These are phyloP conservation scores for Harringtonia aguacate DNA, from an alignment of 2,329 filamentous ascomycete species.

Conservation along the genomic window DNA sequence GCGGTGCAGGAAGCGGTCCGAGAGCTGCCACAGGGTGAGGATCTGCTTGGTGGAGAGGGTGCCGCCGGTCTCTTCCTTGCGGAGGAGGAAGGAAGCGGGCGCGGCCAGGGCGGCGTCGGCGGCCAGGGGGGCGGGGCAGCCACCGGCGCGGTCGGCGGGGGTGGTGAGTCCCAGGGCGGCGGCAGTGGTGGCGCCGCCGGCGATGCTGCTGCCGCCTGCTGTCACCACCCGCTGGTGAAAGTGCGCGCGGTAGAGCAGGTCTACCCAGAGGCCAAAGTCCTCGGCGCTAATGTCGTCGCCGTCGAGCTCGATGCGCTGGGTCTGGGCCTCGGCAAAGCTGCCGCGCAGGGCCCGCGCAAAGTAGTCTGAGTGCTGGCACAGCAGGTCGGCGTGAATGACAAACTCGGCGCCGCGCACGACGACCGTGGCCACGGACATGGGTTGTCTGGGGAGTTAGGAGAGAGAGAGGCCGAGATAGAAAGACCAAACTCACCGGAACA, in stretches of 20 bases:
- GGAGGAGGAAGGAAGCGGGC: slow-evolving; percentile 12
- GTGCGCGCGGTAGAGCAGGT: slow-evolving; percentile 12
- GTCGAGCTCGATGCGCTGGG: slow-evolving; percentile 11
- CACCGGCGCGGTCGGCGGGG: no score
- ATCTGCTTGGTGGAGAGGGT: slow-evolving; percentile 14
- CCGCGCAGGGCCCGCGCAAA: slow-evolving; percentile 13
- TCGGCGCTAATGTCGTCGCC: slow-evolving; percentile 8
- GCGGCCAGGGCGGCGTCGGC: no score
- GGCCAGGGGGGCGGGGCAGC: no score
- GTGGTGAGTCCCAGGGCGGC: background rate
- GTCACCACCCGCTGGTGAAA: slow-evolving; percentile 5
- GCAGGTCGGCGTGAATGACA: slow-evolving; percentile 10
- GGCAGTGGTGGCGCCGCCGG: background rate
- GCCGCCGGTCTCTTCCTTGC: slow-evolving; percentile 14
- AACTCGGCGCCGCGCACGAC: slow-evolving; percentile 9
- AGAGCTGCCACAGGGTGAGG: slow-evolving; percentile 14
- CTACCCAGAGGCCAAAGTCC: slow-evolving; percentile 14
- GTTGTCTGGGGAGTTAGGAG: slow-evolving; percentile 2
- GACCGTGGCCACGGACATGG: slow-evolving; percentile 10
- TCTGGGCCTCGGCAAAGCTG: slow-evolving; percentile 10
- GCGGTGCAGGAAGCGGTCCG: slow-evolving; percentile 12
- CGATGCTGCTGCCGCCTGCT: background rate
- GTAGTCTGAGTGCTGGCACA: slow-evolving; percentile 11
- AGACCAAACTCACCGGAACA: slow-evolving; percentile 9
- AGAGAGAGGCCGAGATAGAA: no score